Evolutionary conservation across 495 filamentous ascomycete species (phyloP).

Genomic region (Pseudotulostoma volvatum): DNA sequence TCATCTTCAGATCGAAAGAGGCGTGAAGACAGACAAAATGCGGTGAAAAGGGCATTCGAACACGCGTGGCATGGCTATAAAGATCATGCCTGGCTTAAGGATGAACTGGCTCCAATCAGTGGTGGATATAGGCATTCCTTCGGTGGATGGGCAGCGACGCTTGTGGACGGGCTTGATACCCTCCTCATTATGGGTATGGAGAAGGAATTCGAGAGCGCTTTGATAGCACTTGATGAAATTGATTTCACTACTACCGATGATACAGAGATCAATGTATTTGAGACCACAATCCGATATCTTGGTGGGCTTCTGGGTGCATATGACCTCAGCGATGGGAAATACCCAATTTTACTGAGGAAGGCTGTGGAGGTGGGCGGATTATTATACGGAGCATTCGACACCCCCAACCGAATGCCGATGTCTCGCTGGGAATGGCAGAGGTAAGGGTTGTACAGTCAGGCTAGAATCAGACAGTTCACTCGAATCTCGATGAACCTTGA

Average conservation of each 20-base stretch:
- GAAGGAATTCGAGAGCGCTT: conserved; percentile 41
- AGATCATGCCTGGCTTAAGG: conserved; percentile 58
- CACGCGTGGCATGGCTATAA: conserved; percentile 66
- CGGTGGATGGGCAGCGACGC: conserved; percentile 44
- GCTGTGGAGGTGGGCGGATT: conserved; percentile 76
- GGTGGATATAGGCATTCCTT: conserved; percentile 36
- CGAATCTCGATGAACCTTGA: too few species aligned
- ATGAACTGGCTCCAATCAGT: conserved; percentile 57
- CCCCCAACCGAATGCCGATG: conserved; percentile 78
- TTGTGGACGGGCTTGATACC: conserved; percentile 46
- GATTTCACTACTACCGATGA: conserved; percentile 35
- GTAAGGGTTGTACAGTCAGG: conserved; percentile 2
- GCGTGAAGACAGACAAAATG: conserved; percentile 23
- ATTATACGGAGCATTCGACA: conserved; percentile 84
- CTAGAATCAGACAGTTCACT: too few species aligned
- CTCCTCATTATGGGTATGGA: conserved; percentile 47
- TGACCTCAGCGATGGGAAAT: conserved; percentile 55
- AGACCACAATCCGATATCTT: conserved; percentile 77
- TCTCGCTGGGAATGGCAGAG: conserved; percentile 5
- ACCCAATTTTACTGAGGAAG: conserved; percentile 59
- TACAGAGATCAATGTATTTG: conserved; percentile 59
- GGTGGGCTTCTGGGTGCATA: conserved; percentile 72
- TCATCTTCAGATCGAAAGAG: conserved; percentile 14
- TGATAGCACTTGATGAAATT: conserved; percentile 35
- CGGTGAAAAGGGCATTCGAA: conserved; percentile 51